phyloP scores from a whole-genome alignment of 768 basidiomycete species.

The Mycena olivaceomarginata region DNA sequence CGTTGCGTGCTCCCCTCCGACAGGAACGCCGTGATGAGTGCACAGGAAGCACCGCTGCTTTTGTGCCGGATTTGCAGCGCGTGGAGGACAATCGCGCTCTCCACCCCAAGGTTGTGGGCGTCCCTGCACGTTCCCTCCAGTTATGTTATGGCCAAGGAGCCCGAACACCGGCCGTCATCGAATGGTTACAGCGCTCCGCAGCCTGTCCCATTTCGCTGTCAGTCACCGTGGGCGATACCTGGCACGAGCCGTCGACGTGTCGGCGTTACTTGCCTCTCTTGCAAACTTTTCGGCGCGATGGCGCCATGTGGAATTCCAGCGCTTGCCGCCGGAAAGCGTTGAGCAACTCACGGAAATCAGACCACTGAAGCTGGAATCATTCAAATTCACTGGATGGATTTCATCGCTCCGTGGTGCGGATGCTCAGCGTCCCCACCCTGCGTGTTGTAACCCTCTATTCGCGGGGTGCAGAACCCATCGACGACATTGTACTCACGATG shows the following conservation, averaged over 20 bases:
- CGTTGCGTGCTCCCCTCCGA: neutral
- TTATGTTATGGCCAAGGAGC: neutral
- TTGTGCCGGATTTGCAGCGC: neutral
- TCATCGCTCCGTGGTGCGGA: neutral
- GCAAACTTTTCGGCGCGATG: neutral
- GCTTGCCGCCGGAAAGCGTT: neutral
- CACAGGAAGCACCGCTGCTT: neutral
- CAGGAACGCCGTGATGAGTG: neutral
- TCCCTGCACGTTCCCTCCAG: neutral
- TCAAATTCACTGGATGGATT: neutral
- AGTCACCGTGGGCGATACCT: neutral
- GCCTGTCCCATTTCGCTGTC: neutral
- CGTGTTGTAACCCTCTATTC: neutral
- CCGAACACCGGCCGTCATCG: neutral
- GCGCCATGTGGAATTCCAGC: neutral
- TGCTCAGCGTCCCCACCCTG: neutral
- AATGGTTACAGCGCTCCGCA: neutral
- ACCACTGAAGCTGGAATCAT: neutral
- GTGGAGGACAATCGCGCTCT: neutral
- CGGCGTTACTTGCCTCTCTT: neutral
- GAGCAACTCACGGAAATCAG: neutral
- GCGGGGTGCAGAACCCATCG: neutral
- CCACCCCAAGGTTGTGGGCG: neutral
- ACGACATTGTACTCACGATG: neutral
- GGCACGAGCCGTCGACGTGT: neutral